Conservation (phyloP, 768 basidiomycete species). For the Mycena polygramma region DNA sequence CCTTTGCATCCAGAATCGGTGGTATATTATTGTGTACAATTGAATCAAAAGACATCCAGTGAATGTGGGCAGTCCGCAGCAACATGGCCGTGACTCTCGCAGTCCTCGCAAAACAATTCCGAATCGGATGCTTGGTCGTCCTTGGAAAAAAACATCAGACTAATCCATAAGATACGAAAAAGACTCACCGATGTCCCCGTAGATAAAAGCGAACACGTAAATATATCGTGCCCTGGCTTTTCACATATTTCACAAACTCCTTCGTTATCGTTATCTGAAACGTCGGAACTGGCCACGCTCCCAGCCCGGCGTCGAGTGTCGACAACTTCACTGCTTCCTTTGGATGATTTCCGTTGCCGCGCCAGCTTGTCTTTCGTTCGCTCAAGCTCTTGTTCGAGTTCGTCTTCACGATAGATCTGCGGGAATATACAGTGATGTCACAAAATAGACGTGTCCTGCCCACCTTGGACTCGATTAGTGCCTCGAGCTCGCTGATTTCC, state of each 20-base stretch:
- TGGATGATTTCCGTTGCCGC: slow-evolving; percentile 73
- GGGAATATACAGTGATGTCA: slow-evolving; percentile 6
- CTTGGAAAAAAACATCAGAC: not conserved
- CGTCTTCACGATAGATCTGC: slow-evolving; percentile 93
- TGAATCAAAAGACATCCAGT: slow-evolving; percentile 81
- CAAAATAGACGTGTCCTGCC: slow-evolving; percentile 9
- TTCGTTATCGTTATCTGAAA: slow-evolving; percentile 43
- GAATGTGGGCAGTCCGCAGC: slow-evolving; percentile 88
- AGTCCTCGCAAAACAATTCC: slow-evolving; percentile 83
- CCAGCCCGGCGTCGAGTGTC: slow-evolving; percentile 49
- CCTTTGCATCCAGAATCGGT: not conserved
- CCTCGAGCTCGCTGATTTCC: slow-evolving; percentile 93
- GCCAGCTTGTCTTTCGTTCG: slow-evolving; percentile 78
- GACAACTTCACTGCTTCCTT: slow-evolving; percentile 53
- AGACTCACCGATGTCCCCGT: slow-evolving; percentile 56
- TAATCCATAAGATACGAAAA: not conserved
- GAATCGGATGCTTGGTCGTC: slow-evolving; percentile 31
- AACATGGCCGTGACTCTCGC: slow-evolving; percentile 83
- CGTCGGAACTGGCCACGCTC: slow-evolving; percentile 44
- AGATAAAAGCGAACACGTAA: slow-evolving; percentile 82
- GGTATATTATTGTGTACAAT: slow-evolving; percentile 6
- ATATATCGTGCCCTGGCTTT: slow-evolving; percentile 85
- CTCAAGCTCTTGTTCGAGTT: slow-evolving; percentile 88
- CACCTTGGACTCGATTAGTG: slow-evolving; percentile 95
- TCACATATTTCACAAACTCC: slow-evolving; percentile 71